These are phyloP conservation scores for Mortierella sp. DNA, from an alignment of 371 early-diverging fungal genomes.

Conservation along the genomic window DNA sequence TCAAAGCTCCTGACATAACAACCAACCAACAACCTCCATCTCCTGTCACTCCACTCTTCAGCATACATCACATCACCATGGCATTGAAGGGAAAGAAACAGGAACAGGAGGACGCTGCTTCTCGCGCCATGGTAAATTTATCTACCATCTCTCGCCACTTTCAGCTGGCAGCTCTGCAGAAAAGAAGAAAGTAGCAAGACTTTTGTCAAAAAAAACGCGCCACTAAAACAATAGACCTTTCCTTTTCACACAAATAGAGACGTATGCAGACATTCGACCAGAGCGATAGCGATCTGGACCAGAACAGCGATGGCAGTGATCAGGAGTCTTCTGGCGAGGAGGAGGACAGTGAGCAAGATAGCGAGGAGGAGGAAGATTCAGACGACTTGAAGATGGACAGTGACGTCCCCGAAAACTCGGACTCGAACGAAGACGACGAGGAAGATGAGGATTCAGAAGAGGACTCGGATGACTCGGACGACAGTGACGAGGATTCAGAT, in stretches of 20 bases:
- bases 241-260: constrained; percentile 19
- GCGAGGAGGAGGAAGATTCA: not conserved
- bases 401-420: no score
- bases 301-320: constrained; percentile 20
- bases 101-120: constrained; percentile 23
- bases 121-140: constrained; percentile 27
- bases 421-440: constrained; percentile 28
- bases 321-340: constrained; percentile 17
- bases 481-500: constrained; percentile 33
- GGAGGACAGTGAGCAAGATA: constrained; percentile 13
- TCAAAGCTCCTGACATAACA: not conserved
- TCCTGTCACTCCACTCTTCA: not conserved
- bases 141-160: no score
- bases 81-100: constrained; percentile 26
- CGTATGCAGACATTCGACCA: constrained; percentile 55
- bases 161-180: not conserved
- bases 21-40: not conserved
- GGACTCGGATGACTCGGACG: constrained; percentile 18
- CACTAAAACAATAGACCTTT: not conserved
- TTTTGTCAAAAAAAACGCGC: not conserved
- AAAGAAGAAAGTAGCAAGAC: no score
- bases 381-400: constrained; percentile 4
- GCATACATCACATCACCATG: constrained; percentile 19
- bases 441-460: constrained; percentile 15
- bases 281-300: constrained; percentile 51